Conservation (phyloP, 768 basidiomycete genomes). For the Psilocybe cubensis region DNA sequence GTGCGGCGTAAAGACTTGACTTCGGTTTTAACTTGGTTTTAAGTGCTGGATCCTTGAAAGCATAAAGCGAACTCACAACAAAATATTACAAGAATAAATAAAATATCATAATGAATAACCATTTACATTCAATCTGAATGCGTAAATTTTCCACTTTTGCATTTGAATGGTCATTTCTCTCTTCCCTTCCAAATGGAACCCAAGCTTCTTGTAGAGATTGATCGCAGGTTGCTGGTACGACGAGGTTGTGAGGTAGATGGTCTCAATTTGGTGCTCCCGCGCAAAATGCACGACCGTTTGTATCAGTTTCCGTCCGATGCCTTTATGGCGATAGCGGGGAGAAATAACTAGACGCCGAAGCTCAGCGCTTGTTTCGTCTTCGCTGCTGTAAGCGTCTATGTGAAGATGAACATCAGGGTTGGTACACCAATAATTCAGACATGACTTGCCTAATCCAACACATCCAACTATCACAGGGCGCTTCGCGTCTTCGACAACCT, state of each 20-base stretch:
- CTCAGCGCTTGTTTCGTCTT: neutral
- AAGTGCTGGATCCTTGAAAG: too few relatives aligned
- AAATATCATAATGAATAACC: neutral
- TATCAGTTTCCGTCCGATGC: neutral
- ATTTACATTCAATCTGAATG: neutral
- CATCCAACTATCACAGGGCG: slow-evolving; percentile 1
- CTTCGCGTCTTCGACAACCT: neutral
- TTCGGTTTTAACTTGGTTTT: too few relatives aligned
- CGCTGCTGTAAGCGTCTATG: neutral
- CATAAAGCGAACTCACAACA: too few relatives aligned
- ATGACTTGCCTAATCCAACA: slow-evolving; percentile 5
- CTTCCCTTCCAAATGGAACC: slow-evolving; percentile 7
- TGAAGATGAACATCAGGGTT: neutral
- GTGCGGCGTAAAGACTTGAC: too few relatives aligned
- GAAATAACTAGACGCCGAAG: slow-evolving; percentile 6
- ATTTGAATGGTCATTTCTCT: neutral
- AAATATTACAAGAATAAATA: too few relatives aligned
- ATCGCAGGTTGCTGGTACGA: slow-evolving; percentile 18
- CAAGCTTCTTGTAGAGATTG: slow-evolving; percentile 19
- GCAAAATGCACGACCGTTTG: neutral
- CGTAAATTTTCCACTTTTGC: neutral
- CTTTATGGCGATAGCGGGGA: neutral
- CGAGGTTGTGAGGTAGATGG: slow-evolving; percentile 18
- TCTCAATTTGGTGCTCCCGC: neutral
- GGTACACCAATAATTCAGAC: neutral